Base-by-base conservation (phyloP, 495 filamentous ascomycete genomes). In the Annulohypoxylon nitens region DNA sequence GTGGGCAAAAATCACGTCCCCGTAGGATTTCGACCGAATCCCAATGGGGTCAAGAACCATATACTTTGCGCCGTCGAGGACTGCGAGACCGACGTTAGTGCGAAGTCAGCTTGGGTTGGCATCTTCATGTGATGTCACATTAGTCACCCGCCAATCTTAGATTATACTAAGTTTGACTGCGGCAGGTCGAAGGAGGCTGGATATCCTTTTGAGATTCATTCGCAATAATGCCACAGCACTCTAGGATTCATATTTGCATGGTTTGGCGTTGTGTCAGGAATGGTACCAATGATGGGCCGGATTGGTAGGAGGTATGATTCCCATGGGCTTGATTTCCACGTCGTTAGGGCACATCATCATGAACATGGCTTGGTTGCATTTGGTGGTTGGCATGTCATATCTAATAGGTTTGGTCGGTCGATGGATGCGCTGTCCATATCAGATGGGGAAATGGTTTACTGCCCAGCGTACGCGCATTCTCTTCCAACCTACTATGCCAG, bases 51-150 rank as follows among this genome's bases (percentile, higher is more conserved):
- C 30, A 78, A 78, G 39, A 67, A 74, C 39, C 78, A 79, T 65
- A 4, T 82, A 0, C 63, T 80, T 6, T 86, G 84, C 60, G 80
- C 79, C 0, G 82, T 86, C 11, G 82, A 84, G 7, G 83, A 78
- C 47, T 86, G 84, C 76, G 23, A 73, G 3, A 65, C 78, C 2
- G 82, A 85, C 2, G 82, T 83, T 26, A 70, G 61, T 12, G 25
- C 55, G 20, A 85, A 84, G 71, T 6, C 45, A 0, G 74, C 76
- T 10, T 86, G 84, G 84, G 81, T 86, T n/a, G 84, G 84, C 45
- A 78, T 86, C 51, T 86, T 83, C 64, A 62, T 78, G 47, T 79
- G 36, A 74, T 34, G 36, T n/a, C 7, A 1, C 26, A 11, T 25
- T 37, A 14, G 8, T 47, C 25, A 36, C 33, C 5, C 25, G 12